Percentiles rank a stretch among this genome's conserved stretches.
Evolutionary conservation across 2,329 filamentous ascomycete species (phyloP).

Genomic region (Pezicula carpinea): DNA sequence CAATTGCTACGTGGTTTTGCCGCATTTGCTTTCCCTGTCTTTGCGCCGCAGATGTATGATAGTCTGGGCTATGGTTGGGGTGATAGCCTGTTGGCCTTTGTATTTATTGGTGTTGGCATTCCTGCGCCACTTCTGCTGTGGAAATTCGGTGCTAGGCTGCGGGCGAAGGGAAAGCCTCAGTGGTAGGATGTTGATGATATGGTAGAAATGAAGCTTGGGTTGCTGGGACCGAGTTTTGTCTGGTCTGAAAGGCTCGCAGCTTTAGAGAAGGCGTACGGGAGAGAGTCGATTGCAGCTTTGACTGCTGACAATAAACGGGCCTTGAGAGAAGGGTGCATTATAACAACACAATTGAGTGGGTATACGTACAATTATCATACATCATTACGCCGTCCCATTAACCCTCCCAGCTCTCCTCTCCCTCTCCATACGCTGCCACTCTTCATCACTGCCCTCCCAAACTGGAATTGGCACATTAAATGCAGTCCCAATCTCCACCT

Average conservation of each 20-base stretch:
- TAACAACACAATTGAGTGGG: too few species aligned
- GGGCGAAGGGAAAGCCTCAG: constrained; percentile 10
- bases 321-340: too few species aligned
- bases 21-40: constrained; percentile 38
- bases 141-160: constrained; percentile 29
- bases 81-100: constrained; percentile 37
- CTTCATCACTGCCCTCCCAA: constrained; percentile 36
- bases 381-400: constrained; percentile 3
- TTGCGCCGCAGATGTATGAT: constrained; percentile 13
- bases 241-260: too few species aligned
- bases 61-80: constrained; percentile 41
- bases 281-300: too few species aligned
- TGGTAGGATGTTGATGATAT: too few species aligned
- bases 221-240: too few species aligned
- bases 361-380: neutral
- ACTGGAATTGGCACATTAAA: constrained; percentile 34
- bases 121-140: constrained; percentile 39
- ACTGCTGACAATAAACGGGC: too few species aligned
- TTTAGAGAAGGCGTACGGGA: too few species aligned
- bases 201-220: too few species aligned
- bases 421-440: constrained; percentile 29
- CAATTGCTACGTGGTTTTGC: constrained; percentile 16
- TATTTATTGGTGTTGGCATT: constrained; percentile 44
- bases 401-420: constrained; percentile 15
- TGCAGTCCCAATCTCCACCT: constrained; percentile 41